Base-by-base conservation (phyloP, 352 stramenopile species). In the Globisporangium carolinianum region DNA sequence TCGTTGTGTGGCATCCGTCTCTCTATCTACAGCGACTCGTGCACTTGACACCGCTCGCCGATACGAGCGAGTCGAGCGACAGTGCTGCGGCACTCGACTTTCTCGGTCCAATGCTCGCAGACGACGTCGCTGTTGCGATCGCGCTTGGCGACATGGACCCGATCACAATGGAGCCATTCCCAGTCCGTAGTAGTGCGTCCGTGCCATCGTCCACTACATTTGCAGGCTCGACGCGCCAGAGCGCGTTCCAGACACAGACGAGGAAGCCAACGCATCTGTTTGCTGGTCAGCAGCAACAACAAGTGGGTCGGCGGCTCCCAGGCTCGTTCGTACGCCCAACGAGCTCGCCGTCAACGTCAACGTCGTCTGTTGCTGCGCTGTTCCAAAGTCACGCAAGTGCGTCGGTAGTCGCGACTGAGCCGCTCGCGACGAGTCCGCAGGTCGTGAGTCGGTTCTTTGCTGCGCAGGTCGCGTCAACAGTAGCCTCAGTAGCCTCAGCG, bases 101-200 rank as follows among this genome's bases (percentile, higher is more conserved):
- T 49, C 62, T 94, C 6, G 84, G 84, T 1, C 78, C 79, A 2
- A 66, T 78, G 50, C 59, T 94, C 6, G 9, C 66, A 0, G 60
- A 76, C 36, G 70, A 75, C 18, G 39, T 76, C 32, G 82, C 84
- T 5, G 62, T 59, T 35, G 68, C 58, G 24, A 86, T 94, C 52
- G 82, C 84, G 14, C 60, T 86, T 48, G 84, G 84, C 49, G 68
- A 88, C 51, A 77, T 91, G 66, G 84, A 94, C 46, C 84, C 84
- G 5, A 91, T 91, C 51, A 78, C 73, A 6, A 73, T 73, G 57
- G 63, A 55, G 11, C 58, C 17, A 11, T 93, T 93, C 58, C 60
- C 67, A 18, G 15, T 37, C 15, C 58, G 39, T 35, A 24, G 37
- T 32, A 39, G 24, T 32, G 24, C 5, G 42, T 14, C 41, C 36